Base-by-base conservation (phyloP, 164 flowering plant genomes). In the Magnolia officinalis region DNA sequence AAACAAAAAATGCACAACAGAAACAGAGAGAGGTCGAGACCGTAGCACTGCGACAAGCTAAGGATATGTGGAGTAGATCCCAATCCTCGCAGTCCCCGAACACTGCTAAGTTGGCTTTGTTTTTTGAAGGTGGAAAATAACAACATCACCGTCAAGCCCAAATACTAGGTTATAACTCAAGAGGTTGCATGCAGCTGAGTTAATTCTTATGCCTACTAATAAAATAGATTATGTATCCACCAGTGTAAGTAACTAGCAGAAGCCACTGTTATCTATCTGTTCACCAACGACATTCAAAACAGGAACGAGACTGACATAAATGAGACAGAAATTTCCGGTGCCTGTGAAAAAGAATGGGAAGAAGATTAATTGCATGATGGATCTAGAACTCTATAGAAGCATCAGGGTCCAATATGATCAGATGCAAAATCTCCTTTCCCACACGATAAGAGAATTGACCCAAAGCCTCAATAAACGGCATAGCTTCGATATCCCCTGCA, bases 21-120 rank as follows among this genome's bases (percentile, higher is more conserved):
- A 63, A 61, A 75, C 72, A 79, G 77, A 75, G 82, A 74, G 80
- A 74, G 78, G 74, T 74, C 31, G n/a, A 69, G 24, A 90, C 98
- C 91, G 70, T 82, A 55, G 92, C 83, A 80, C 98, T 91, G 71
- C 98, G 95, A 78, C 97, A 92, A 72, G 95, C 98, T 74, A 95
- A 81, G n/a, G 78, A 95, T 85, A 77, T 93, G 84, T 63, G 98
- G 96, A 23, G 87, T 84, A 84, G 93, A 82, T 11, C 98, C 98
- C 67, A 89, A 79, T 74, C 95, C 91, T 86, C 98, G 84, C 21
- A 95, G 87, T 67, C 88, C 91, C 49, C 91, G 85, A 64, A 95
- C 98, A 84, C 98, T 93, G 97, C 77, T 95, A 97, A 21, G 98
- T 95, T 29, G 98, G 98, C 84, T 95, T 95, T 81, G 98, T 95